These are phyloP conservation scores for Erysimum cheiranthoides DNA, from an alignment of 345 rosid species.

Conservation along the genomic window DNA sequence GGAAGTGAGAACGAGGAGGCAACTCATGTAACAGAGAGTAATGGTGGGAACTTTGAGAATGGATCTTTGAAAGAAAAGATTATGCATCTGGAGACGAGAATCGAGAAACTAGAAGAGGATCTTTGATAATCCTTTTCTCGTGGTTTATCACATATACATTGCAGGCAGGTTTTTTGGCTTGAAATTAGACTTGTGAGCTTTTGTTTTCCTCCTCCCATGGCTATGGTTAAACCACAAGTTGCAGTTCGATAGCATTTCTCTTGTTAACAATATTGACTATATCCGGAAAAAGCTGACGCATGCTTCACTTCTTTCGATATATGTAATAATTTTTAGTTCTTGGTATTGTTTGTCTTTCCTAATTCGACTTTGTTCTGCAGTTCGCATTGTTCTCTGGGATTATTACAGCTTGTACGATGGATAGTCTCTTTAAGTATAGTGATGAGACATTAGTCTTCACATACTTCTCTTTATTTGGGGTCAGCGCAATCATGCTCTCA, in stretches of 20 bases:
- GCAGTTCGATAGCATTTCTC: constrained; percentile 10
- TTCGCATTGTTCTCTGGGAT: constrained; percentile 89
- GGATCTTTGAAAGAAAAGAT: too few relatives aligned
- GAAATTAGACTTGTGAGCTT: constrained; percentile 10
- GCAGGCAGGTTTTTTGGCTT: constrained; percentile 59
- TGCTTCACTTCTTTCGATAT: constrained; percentile 16
- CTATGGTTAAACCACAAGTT: constrained; percentile 24
- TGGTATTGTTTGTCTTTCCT: constrained; percentile 23
- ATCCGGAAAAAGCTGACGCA: constrained; percentile 19
- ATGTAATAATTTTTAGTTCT: constrained; percentile 6
- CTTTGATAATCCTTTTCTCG: constrained; percentile 69
- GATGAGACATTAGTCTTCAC: constrained; percentile 91
- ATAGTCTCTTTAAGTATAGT: constrained; percentile 87
- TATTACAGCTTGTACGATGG: constrained; percentile 87
- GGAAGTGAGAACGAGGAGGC: too few relatives aligned
- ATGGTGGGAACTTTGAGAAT: too few relatives aligned
- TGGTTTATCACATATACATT: constrained; percentile 88
- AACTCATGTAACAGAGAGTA: too few relatives aligned
- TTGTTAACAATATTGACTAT: background rate
- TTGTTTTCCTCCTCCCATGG: constrained; percentile 18
- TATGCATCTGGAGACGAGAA: too few relatives aligned
- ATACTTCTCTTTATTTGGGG: constrained; percentile 91
- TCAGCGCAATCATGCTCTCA: constrained; percentile 89
- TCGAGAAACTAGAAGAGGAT: too few relatives aligned
- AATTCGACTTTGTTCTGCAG: constrained; percentile 57